Evolutionary conservation across 2,329 filamentous ascomycete species (phyloP).

Genomic region (Sodiomyces alkalinus): DNA sequence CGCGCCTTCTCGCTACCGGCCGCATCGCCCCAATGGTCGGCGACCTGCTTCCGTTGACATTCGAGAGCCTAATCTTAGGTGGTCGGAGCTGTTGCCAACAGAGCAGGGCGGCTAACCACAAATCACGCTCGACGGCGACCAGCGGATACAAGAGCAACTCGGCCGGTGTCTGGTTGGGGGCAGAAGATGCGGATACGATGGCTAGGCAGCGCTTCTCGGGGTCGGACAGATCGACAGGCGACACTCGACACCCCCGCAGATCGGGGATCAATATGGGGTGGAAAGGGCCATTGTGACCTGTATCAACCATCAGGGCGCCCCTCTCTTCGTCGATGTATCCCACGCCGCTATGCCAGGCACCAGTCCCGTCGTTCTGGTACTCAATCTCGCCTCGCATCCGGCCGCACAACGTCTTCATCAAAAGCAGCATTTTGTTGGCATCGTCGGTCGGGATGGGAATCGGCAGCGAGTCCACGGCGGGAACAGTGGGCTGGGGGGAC

Average conservation of each 20-base stretch:
- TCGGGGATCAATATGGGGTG: constrained; percentile 56
- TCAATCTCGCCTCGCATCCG: constrained; percentile 68
- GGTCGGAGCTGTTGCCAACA: constrained; percentile 68
- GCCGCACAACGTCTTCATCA: constrained; percentile 67
- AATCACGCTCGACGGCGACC: constrained; percentile 51
- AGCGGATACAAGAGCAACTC: constrained; percentile 52
- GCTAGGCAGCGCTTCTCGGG: constrained; percentile 34
- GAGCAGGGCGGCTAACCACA: constrained; percentile 67
- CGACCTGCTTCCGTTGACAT: constrained; percentile 26
- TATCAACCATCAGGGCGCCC: constrained; percentile 61
- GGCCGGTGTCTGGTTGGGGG: constrained; percentile 30
- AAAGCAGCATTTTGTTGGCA: constrained; percentile 53
- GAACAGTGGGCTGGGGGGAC: constrained; percentile 37
- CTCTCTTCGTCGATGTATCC: constrained; percentile 66
- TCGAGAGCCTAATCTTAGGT: constrained; percentile 35
- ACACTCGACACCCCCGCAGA: constrained; percentile 57
- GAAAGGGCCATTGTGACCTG: constrained; percentile 48
- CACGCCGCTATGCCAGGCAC: constrained; percentile 54
- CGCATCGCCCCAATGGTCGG: constrained; percentile 21
- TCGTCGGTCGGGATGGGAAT: constrained; percentile 48
- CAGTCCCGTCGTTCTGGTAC: constrained; percentile 47
- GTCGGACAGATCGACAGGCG: constrained; percentile 33
- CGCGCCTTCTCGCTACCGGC: constrained; percentile 9
- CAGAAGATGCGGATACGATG: constrained; percentile 24
- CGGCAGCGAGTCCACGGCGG: constrained; percentile 43